Evolutionary conservation across 768 basidiomycete genomes (phyloP).

Genomic region (Mycena vitilis): DNA sequence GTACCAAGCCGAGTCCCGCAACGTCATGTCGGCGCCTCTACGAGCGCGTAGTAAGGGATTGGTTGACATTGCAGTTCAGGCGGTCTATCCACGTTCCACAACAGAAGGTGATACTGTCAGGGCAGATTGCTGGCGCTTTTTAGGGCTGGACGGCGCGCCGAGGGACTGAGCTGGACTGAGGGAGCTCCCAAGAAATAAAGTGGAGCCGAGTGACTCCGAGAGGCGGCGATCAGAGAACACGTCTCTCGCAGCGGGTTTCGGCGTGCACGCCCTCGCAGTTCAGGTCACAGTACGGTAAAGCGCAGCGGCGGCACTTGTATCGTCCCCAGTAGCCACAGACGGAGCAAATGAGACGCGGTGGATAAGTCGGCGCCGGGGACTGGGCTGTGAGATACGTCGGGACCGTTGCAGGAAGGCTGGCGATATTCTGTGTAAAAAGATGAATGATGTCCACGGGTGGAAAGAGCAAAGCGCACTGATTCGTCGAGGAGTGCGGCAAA

Average conservation of each 20-base stretch:
- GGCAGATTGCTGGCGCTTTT: no score
- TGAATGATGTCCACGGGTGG: background rate
- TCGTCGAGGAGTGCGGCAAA: constrained; percentile 73
- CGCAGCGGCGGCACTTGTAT: constrained; percentile 84
- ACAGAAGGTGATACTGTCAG: no score
- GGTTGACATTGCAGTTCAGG: no score
- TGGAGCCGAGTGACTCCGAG: background rate
- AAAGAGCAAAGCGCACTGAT: background rate
- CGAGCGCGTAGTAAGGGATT: no score
- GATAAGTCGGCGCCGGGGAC: constrained; percentile 64
- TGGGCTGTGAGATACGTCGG: constrained; percentile 8
- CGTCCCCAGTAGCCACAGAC: constrained; percentile 29
- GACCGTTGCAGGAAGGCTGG: constrained; percentile 30
- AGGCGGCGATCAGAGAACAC: constrained; percentile 60
- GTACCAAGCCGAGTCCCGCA: background rate
- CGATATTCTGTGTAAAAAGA: constrained; percentile 61
- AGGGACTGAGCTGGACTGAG: no score
- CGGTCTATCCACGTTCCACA: no score
- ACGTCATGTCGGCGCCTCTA: no score
- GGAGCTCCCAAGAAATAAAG: no score
- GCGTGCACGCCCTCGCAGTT: constrained; percentile 80
- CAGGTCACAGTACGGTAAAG: constrained; percentile 79
- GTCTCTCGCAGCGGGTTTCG: constrained; percentile 85
- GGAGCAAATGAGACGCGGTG: constrained; percentile 41
- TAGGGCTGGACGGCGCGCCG: no score